Conservation (phyloP, 164 flowering plant genomes). For the Stephania japonica region DNA sequence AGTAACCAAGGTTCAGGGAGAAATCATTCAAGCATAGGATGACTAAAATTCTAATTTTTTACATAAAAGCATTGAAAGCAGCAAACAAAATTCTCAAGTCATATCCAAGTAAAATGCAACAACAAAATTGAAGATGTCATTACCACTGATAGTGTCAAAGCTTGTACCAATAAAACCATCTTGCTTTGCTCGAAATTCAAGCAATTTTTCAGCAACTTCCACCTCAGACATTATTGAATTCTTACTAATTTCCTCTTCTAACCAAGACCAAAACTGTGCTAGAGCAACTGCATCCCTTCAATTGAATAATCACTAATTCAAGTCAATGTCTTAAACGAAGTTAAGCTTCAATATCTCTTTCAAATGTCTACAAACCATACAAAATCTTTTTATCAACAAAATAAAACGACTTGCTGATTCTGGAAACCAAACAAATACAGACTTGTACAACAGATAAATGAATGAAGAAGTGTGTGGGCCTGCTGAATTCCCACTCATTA, state of each 20-base stretch:
- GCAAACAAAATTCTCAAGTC: background rate
- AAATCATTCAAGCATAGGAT: too few species aligned
- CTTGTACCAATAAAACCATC: slow-evolving; percentile 86
- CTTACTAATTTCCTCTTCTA: slow-evolving; percentile 61
- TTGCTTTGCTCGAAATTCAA: slow-evolving; percentile 76
- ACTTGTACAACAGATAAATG: too few species aligned
- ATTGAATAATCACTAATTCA: slow-evolving; percentile 1
- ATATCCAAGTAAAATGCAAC: background rate
- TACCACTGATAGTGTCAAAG: slow-evolving; percentile 97
- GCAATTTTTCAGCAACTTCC: slow-evolving; percentile 83
- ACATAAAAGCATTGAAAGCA: background rate
- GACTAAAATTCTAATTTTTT: background rate
- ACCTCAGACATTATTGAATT: slow-evolving; percentile 64
- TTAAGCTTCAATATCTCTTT: too few species aligned
- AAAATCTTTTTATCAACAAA: too few species aligned
- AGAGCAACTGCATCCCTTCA: slow-evolving; percentile 94
- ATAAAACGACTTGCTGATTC: too few species aligned
- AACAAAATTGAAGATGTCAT: background rate
- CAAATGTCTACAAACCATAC: too few species aligned
- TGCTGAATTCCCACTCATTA: too few species aligned
- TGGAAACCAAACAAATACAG: too few species aligned
- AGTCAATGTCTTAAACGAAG: background rate
- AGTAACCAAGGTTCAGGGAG: too few species aligned
- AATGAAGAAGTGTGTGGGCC: too few species aligned
- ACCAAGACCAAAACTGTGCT: slow-evolving; percentile 86